These are phyloP conservation scores for Silene conica DNA, from an alignment of 148 eudicot genomes.

Conservation along the genomic window DNA sequence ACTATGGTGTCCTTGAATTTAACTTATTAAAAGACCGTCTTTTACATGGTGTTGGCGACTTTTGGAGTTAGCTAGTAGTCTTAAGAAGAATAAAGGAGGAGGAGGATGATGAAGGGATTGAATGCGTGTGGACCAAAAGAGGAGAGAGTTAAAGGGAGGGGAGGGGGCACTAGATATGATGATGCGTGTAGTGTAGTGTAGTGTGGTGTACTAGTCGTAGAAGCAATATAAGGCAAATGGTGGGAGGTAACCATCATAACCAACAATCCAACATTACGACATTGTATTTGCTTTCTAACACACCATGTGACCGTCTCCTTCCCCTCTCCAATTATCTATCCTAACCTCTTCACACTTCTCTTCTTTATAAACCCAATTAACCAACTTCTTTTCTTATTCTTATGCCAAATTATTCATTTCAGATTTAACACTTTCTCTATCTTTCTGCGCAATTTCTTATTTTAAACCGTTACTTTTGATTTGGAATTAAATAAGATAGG, in stretches of 20 bases:
- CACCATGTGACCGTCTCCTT: conserved; percentile 23
- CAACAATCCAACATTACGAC: conserved; percentile 18
- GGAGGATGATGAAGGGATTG: neutral
- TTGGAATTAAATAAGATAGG: too few species aligned
- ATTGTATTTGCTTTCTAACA: conserved; percentile 26
- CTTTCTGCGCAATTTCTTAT: too few species aligned
- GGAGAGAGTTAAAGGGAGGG: neutral
- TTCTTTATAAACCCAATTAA: neutral
- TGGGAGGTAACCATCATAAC: conserved; percentile 23
- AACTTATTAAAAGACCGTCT: too few species aligned
- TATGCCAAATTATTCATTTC: too few species aligned
- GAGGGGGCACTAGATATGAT: conserved; percentile 2
- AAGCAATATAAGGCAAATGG: conserved; percentile 17
- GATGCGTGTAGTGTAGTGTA: too few species aligned
- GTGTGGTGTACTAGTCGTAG: conserved; percentile 12
- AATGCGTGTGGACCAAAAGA: conserved; percentile 30
- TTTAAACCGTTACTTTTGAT: too few species aligned
- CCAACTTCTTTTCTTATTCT: neutral
- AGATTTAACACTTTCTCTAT: too few species aligned
- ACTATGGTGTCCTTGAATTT: too few species aligned
- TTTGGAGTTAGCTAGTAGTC: too few species aligned
- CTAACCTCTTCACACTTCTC: neutral
- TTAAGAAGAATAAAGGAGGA: too few species aligned
- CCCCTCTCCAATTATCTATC: neutral
- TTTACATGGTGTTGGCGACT: too few species aligned